Evolutionary conservation across 192 early-diverging fungal genomes (phyloP).

Genomic region (Gaertneriomyces semiglobifer): DNA sequence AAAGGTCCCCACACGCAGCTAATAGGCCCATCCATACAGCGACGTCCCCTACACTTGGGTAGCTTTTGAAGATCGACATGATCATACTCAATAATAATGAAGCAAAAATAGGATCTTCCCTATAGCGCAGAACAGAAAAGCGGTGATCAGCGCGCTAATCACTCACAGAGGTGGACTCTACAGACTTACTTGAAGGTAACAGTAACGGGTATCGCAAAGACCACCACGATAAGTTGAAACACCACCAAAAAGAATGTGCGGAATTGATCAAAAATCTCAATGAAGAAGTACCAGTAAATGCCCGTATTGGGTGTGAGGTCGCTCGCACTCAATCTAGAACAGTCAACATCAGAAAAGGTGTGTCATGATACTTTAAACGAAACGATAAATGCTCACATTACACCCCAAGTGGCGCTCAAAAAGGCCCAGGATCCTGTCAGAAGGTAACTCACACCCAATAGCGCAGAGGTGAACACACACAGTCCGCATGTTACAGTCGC

Average conservation of each 20-base stretch:
- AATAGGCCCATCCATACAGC: conserved; percentile 78
- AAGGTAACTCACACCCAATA: conserved; percentile 58
- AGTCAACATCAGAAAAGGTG: neutral
- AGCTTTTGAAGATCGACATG: conserved; percentile 86
- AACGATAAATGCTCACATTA: conserved; percentile 53
- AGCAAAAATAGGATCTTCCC: conserved; percentile 76
- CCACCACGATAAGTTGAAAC: conserved; percentile 90
- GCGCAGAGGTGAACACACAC: conserved; percentile 35
- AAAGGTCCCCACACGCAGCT: conserved; percentile 74
- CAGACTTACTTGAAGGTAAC: conserved; percentile 68
- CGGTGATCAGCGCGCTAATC: neutral
- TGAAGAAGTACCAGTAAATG: conserved; percentile 98
- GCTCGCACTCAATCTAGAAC: conserved; percentile 60
- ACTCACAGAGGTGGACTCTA: neutral
- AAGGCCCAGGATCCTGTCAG: conserved; percentile 70
- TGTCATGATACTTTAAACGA: conserved; percentile 1
- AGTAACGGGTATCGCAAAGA: conserved; percentile 81
- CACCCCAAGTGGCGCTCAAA: conserved; percentile 63
- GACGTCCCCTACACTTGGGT: conserved; percentile 86
- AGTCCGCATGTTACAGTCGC: conserved; percentile 26
- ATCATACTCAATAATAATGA: conserved; percentile 67
- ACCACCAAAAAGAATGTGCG: conserved; percentile 87
- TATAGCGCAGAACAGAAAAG: conserved; percentile 21
- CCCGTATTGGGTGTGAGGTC: conserved; percentile 97
- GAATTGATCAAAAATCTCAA: conserved; percentile 99